Evolutionary conservation across 1,284 basidiomycete genomes (phyloP), one percentile per base, ranked within the genome.

Genomic region (Pisolithus thermaeus): DNA sequence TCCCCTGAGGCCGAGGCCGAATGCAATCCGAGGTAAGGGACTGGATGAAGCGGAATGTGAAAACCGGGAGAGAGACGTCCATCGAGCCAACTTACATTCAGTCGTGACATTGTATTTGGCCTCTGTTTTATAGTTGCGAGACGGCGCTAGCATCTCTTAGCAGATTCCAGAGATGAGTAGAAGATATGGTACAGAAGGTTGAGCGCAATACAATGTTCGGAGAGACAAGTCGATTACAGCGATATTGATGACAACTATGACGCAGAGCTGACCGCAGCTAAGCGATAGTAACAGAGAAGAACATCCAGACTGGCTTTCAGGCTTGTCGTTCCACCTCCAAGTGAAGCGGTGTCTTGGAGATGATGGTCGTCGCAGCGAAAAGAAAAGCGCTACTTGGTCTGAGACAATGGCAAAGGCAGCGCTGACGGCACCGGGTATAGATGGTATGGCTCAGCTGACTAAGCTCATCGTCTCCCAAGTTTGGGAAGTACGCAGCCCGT

Each of bases 1-100:
- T 97, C 91, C 49, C 92, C 93, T 42, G 84, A 86, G 4, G 86
- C 87, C 2, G 90, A 89, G 12, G 93, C 93, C n/a, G 85, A 81
- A 65, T 97, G 94, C 7, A 97, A 75, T 49, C 90, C 90, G 51
- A 94, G 84, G 63, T 90, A 86, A 30, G 90, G 87, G 61, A 90
- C 92, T 93, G 59, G 18, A 44, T 47, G 46, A 51, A 22, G 12
- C 28, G 36, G 12, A 28, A 35, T 49, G 12, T 32, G 36, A 7
- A 16, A 22, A 4, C 7, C 2, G 9, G 7, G 12, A 11, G 27
- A 14, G 7, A 38, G 30, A 36, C 14, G 12, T 27, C 32, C 14
- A 32, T 35, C 32, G 11, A 38, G 30, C 8, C 18, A 7, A 65
- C 86, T 59, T 62, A 88, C 87, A 91, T 35, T 90, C 86, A 11